These are phyloP conservation scores for Galeopsis tetrahit DNA, from an alignment of 257 asterid genomes.

Conservation along the genomic window DNA sequence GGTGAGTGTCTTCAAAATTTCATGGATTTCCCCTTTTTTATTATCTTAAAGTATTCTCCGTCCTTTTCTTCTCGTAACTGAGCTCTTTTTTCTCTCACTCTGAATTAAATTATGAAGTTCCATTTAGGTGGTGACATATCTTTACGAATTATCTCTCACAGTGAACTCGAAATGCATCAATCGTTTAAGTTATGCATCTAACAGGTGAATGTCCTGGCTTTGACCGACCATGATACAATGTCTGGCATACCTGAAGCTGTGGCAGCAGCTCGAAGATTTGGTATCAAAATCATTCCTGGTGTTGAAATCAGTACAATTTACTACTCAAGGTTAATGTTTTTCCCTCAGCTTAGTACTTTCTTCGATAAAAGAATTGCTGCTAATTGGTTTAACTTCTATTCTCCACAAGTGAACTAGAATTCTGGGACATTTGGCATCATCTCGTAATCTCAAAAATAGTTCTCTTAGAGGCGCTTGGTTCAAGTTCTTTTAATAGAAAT, in stretches of 20 bases:
- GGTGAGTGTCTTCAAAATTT: neutral
- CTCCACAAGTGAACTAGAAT: neutral
- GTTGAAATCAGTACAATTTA: constrained; percentile 94
- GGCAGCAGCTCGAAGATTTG: constrained; percentile 87
- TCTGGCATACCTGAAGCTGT: constrained; percentile 92
- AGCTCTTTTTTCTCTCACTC: neutral
- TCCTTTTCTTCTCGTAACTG: neutral
- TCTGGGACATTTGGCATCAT: neutral
- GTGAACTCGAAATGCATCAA: constrained; percentile 28
- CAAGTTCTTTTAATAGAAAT: too few species aligned
- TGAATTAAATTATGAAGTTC: neutral
- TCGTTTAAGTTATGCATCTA: constrained; percentile 42
- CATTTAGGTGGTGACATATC: neutral
- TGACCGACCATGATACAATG: constrained; percentile 97
- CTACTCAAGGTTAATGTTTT: constrained; percentile 61
- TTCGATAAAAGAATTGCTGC: neutral
- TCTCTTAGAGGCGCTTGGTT: neutral
- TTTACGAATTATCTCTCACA: neutral
- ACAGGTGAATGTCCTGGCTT: constrained; percentile 96
- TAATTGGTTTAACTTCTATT: constrained; percentile 7
- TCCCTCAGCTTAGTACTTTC: neutral
- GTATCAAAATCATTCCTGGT: constrained; percentile 93
- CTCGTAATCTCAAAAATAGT: neutral
- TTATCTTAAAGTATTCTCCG: neutral
- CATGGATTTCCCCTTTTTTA: constrained; percentile 6